phyloP scores from a whole-genome alignment of 2,329 filamentous ascomycete species.

The Penicillium sp. region DNA sequence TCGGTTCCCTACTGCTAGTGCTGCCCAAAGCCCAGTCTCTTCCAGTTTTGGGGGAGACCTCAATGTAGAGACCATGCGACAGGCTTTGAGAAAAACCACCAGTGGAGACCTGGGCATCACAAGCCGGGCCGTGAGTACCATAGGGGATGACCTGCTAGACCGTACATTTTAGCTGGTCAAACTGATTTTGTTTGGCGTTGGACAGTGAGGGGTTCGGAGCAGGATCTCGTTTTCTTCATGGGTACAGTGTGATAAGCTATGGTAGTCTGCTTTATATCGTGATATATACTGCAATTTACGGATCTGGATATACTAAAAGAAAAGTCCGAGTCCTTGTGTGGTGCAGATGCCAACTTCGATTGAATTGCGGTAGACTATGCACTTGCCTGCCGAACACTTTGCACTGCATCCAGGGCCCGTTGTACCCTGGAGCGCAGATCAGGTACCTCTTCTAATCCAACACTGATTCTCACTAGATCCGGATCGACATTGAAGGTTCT shows the following conservation, averaged over 20 bases:
- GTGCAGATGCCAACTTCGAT: not conserved
- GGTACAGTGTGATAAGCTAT: not conserved
- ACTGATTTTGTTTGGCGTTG: constrained; percentile 2
- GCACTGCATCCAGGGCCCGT: constrained; percentile 65
- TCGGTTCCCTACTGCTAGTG: constrained; percentile 61
- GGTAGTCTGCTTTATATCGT: constrained; percentile 6
- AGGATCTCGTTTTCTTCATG: constrained; percentile 13
- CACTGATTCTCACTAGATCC: constrained; percentile 79
- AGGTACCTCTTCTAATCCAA: constrained; percentile 78
- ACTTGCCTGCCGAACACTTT: constrained; percentile 17
- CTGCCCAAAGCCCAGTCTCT: constrained; percentile 52
- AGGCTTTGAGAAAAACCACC: constrained; percentile 79
- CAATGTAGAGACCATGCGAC: constrained; percentile 90
- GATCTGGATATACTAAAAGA: constrained; percentile 3
- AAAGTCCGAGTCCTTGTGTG: not conserved
- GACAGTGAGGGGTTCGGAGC: not conserved
- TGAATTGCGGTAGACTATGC: not conserved
- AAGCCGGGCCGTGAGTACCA: constrained; percentile 34
- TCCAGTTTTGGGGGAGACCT: constrained; percentile 64
- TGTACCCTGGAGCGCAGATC: constrained; percentile 65
- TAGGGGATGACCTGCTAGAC: constrained; percentile 35
- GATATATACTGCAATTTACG: constrained; percentile 15
- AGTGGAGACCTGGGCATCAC: constrained; percentile 69
- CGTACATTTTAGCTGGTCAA: constrained; percentile 23
- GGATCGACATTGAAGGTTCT: constrained; percentile 76